Percentiles rank a stretch among this genome's conserved stretches.
phyloP scores from a whole-genome alignment of 2,329 filamentous ascomycete species.

The Pseudogymnoascus sp. region DNA sequence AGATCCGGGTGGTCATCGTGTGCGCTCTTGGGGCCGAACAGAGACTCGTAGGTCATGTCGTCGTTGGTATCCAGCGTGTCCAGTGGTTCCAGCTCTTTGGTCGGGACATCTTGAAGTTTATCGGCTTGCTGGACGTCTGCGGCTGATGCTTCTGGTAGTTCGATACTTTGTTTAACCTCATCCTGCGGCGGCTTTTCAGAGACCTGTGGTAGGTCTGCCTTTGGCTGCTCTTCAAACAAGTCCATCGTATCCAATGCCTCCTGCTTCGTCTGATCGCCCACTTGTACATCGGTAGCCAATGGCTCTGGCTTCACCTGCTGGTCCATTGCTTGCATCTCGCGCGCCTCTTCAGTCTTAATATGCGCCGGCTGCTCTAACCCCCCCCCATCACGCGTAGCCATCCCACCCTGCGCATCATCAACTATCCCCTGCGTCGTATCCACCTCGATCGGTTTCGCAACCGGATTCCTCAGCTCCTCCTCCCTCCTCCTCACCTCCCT shows the following conservation, averaged over 20 bases:
- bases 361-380: background rate
- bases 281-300: background rate
- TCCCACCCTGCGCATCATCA: background rate
- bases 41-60: constrained; percentile 24
- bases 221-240: background rate
- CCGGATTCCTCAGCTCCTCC: constrained; percentile 24
- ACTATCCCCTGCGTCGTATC: background rate
- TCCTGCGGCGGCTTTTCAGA: background rate
- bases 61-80: constrained; percentile 15
- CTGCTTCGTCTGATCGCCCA: background rate
- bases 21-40: constrained; percentile 22
- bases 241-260: background rate
- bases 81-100: constrained; percentile 10
- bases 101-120: background rate
- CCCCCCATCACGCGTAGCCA: background rate
- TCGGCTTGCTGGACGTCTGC: background rate
- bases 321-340: too few species aligned
- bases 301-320: background rate
- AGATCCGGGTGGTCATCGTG: constrained; percentile 18
- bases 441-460: background rate
- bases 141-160: background rate
- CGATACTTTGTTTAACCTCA: background rate
- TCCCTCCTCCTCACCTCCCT: constrained; percentile 30
- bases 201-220: background rate
- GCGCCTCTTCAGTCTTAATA: background rate